Evolutionary conservation across 805 yeast species (phyloP), one percentile per base, ranked within the genome.

Genomic region (Schwanniomyces sp.): DNA sequence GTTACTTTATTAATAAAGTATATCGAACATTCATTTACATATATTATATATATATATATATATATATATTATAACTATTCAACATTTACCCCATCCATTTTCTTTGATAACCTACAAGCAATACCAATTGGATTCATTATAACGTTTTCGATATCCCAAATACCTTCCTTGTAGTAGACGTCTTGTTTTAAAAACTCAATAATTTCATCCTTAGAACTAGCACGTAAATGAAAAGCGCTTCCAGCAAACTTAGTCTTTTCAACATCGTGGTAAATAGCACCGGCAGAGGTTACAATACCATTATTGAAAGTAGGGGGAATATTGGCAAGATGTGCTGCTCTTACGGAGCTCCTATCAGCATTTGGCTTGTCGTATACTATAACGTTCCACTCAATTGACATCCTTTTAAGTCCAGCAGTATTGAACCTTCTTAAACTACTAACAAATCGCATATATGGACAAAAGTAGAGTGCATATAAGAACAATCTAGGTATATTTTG

Each of bases 131-230:
- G 90, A 58, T 79, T 76, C 34, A 85, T 79, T 52, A 83, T 58
- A 16, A 79, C 84, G 46, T 74, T 76, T 34, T 80, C 80, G 50
- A 86, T 61, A 62, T 88, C 95, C 96, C 95, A 88, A 50, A 88
- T 77, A 1, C 90, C 91, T 30, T 74, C 72, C 54, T 72, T 74
- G 54, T 79, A 78, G 63, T 83, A 88, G 30, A 82, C 63, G 61
- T 88, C 96, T 42, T 69, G 57, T 58, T 82, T 79, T 63, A 88
- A 75, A 47, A 85, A 69, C 37, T 82, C 87, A 40, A 85, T 52
- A 9, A 85, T 83, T 52, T 86, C 86, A 52, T 85, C 85, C 57
- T 75, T 81, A 42, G 82, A 70, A 44, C 82, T 82, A 30, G 92
- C 92, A 49, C 74, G 70, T 43, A 87, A 54, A 50, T 82, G 86